Base-by-base conservation (phyloP, 345 rosid genomes). In the Citrus mangshanensis region DNA sequence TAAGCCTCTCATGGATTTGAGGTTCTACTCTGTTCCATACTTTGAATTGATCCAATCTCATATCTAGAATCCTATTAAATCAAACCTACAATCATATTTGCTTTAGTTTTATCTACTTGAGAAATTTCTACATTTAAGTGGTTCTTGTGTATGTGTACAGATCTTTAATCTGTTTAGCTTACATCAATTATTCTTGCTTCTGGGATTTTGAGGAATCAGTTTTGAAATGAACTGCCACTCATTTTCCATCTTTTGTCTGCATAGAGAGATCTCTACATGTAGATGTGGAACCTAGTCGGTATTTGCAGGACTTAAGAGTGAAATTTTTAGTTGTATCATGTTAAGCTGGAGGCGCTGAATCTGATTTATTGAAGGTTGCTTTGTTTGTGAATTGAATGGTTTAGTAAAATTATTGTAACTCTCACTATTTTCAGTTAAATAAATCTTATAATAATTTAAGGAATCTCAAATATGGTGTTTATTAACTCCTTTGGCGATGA, bases 1-100 rank as follows among this genome's bases (percentile, higher is more conserved):
- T 64, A 96, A 96, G 79, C 99, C 99, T 78, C 88, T 96, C 35
- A 89, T 96, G 99, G 99, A 94, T 87, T 84, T 96, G 85, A 96
- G 99, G 99, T 96, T 77, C 54, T 83, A 24, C 51, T 67, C 75
- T 13, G n/a, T 72, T 67, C 72, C 61, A 65, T 73, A 69, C 66
- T 69, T 66, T 32, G 49, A 70, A 2, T 68, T 54, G 24, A 28
- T 49, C 60, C 5, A 71, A 54, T 66, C 19, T 71, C 37, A 30
- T 16, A 21, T 71, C 61, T 51, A 54, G 18, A 19, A 51, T 71
- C 18, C 24, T 21, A 66, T 35, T 65, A 65, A 18, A 2, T 51
- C 35, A 69, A 49, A 25, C 12, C 30, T 1, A 71, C 37, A 28
- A 9, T 4, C 34, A 28, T 70, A 54, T 18, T 28, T 49, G 61